Evolutionary conservation across 306 rosid species (phyloP).

Genomic region (Biancaea sappan): DNA sequence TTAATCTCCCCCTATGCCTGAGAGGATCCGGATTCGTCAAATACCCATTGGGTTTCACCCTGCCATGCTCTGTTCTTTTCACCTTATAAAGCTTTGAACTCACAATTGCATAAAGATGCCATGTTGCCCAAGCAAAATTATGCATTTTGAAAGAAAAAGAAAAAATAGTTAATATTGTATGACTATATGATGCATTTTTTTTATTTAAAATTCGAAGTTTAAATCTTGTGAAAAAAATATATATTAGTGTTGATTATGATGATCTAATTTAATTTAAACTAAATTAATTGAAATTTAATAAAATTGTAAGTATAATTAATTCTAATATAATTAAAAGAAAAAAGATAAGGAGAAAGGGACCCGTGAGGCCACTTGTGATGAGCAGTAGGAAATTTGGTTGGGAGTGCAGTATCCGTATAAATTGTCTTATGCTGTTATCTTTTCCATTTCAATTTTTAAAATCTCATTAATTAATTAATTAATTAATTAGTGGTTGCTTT

Average conservation of each 20-base stretch:
- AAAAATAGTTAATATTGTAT: constrained; percentile 24
- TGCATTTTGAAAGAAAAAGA: constrained; percentile 28
- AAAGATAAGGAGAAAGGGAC: too few species aligned
- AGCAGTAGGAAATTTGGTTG: too few species aligned
- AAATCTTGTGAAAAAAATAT: constrained; percentile 28
- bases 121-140: constrained; percentile 46
- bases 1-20: too few species aligned
- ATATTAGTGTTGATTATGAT: constrained; percentile 16
- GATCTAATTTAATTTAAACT: too few species aligned
- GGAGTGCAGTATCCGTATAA: background rate
- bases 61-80: constrained; percentile 52
- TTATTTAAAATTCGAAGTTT: too few species aligned
- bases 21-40: too few species aligned
- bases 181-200: constrained; percentile 45
- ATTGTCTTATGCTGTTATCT: background rate
- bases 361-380: too few species aligned
- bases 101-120: constrained; percentile 45
- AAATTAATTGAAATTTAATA: too few species aligned
- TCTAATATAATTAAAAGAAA: too few species aligned
- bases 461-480: too few species aligned
- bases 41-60: too few species aligned
- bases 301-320: too few species aligned
- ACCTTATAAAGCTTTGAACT: constrained; percentile 41
- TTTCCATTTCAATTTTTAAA: background rate
- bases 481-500: background rate